These are phyloP conservation scores for Trichaptum fuscoviolaceum DNA, from an alignment of 768 basidiomycete genomes.

Conservation along the genomic window DNA sequence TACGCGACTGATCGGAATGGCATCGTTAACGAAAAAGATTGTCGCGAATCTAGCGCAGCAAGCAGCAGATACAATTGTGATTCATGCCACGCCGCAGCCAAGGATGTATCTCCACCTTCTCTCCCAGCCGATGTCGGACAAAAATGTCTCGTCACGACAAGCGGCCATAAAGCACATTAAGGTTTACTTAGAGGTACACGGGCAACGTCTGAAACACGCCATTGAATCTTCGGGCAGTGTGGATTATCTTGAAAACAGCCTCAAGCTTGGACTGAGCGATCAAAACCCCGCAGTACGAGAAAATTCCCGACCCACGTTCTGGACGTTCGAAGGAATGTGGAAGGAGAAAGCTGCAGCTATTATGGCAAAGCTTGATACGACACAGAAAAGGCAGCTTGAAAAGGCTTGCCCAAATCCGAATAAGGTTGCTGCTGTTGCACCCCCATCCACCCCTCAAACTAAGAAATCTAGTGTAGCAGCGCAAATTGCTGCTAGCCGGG, in stretches of 20 bases:
- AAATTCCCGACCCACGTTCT: constrained; percentile 65
- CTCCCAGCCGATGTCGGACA: constrained; percentile 68
- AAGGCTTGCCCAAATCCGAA: constrained; percentile 70
- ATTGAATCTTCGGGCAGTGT: constrained; percentile 68
- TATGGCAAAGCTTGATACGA: constrained; percentile 59
- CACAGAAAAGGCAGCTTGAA: constrained; percentile 77
- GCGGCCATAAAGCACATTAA: constrained; percentile 68
- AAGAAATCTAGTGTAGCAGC: constrained; percentile 85
- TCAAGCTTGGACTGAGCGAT: constrained; percentile 74
- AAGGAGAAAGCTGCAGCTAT: constrained; percentile 58
- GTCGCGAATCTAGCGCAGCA: constrained; percentile 81
- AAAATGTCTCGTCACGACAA: constrained; percentile 68
- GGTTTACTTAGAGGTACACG: constrained; percentile 71
- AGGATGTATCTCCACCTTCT: constrained; percentile 65
- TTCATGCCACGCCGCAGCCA: constrained; percentile 64
- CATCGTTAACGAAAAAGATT: constrained; percentile 89
- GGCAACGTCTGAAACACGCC: constrained; percentile 47
- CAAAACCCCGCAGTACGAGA: constrained; percentile 77
- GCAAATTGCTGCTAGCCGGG: constrained; percentile 84
- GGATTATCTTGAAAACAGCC: constrained; percentile 65
- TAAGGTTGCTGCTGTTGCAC: constrained; percentile 27
- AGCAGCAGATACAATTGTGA: constrained; percentile 61
- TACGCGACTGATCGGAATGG: constrained; percentile 78
- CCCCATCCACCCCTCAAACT: constrained; percentile 45
- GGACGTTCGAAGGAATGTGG: constrained; percentile 79